These are phyloP conservation scores for Teratosphaeriaceae sp. DNA, from an alignment of 2,329 filamentous ascomycete species.

Conservation along the genomic window DNA sequence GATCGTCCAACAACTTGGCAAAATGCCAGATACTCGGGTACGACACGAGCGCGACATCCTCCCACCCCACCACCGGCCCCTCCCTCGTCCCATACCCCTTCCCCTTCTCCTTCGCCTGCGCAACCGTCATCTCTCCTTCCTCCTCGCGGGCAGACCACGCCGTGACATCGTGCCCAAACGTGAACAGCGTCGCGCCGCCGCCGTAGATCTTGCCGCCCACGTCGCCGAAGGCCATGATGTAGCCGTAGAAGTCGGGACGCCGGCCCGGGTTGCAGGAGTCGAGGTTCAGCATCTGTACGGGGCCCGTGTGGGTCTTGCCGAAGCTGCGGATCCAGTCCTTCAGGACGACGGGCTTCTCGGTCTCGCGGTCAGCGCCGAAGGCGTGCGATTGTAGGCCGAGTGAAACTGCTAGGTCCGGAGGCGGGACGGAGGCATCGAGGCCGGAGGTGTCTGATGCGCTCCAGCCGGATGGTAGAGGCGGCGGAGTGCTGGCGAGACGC, in stretches of 20 bases:
- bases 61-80: constrained; percentile 10
- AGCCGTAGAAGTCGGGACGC: constrained; percentile 13
- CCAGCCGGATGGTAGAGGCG: constrained; percentile 16
- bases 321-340: constrained; percentile 15
- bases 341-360: constrained; percentile 3
- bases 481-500: background rate
- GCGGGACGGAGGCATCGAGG: constrained; percentile 13
- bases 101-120: constrained; percentile 7
- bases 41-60: constrained; percentile 14
- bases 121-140: constrained; percentile 9
- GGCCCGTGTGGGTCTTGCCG: constrained; percentile 10
- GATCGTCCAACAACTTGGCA: constrained; percentile 18
- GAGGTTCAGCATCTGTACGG: constrained; percentile 18
- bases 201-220: constrained; percentile 14
- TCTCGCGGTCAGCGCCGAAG: constrained; percentile 6
- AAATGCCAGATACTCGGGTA: constrained; percentile 22
- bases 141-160: constrained; percentile 8
- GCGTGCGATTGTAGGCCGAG: constrained; percentile 10
- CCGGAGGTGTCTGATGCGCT: constrained; percentile 10
- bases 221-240: constrained; percentile 13
- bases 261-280: constrained; percentile 13
- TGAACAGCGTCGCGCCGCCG: constrained; percentile 5
- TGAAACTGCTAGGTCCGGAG: constrained; percentile 15
- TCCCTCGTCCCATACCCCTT: constrained; percentile 2
- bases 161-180: background rate